Percentiles rank a stretch among this genome's conserved stretches.
phyloP scores from a whole-genome alignment of 192 early-diverging fungal species.

The Fimicolochytrium jonesii region DNA sequence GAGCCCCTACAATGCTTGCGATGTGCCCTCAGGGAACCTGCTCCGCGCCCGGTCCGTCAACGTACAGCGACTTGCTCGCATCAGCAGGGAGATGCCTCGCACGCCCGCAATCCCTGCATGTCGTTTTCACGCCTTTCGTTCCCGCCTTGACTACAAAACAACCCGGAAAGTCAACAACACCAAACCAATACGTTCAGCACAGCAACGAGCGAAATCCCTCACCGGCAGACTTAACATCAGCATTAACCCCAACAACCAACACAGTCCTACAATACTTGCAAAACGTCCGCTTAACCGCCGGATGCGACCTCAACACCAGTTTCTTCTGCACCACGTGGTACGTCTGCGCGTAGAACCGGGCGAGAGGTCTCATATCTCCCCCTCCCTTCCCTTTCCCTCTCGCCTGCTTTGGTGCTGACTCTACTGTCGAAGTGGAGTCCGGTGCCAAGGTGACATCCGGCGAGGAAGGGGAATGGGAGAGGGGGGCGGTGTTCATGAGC shows the following conservation, averaged over 20 bases:
- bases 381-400: not conserved
- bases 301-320: constrained; percentile 54
- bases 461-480: not conserved
- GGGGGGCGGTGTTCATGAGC: constrained; percentile 46
- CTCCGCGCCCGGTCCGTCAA: not conserved
- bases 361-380: constrained; percentile 4
- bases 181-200: not conserved
- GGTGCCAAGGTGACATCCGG: not conserved
- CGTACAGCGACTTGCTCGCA: not conserved
- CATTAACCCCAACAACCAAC: constrained; percentile 46
- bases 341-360: constrained; percentile 46
- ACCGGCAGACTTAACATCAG: constrained; percentile 14
- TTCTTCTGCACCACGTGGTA: constrained; percentile 46
- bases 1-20: too few relatives aligned
- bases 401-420: not conserved
- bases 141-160: not conserved
- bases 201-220: not conserved
- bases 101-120: not conserved
- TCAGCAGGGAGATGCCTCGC: not conserved
- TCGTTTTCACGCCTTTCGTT: not conserved
- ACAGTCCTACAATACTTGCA: constrained; percentile 52
- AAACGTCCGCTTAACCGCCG: constrained; percentile 48
- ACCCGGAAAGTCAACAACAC: not conserved
- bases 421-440: not conserved
- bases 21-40: too few relatives aligned